Conservation (phyloP, 441 rosid genomes). For the Bruguiera hainesii region DNA sequence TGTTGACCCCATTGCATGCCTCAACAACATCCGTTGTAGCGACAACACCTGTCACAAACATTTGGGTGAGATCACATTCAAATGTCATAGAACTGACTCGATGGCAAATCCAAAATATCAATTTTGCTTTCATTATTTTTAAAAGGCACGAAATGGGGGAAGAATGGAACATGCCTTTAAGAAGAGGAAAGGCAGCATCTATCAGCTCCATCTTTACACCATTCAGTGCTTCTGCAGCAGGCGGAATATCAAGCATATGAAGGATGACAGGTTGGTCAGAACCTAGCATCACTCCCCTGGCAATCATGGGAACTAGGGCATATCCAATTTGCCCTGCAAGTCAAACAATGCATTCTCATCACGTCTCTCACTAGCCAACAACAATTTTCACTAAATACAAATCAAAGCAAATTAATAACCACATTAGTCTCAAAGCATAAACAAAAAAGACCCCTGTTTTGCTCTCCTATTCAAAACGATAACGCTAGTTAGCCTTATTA, state of each 20-base stretch:
- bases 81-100: constrained; percentile 1
- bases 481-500: not conserved
- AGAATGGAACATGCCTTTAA: constrained; percentile 48
- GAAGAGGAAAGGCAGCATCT: constrained; percentile 96
- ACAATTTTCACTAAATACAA: not conserved
- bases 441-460: not conserved
- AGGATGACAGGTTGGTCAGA: constrained; percentile 94
- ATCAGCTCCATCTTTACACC: constrained; percentile 95
- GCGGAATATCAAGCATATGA: constrained; percentile 95
- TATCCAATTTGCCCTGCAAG: constrained; percentile 91
- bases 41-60: constrained; percentile 60
- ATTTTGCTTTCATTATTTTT: no score
- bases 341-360: constrained; percentile 4
- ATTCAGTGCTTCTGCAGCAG: constrained; percentile 88
- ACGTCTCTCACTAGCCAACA: not conserved
- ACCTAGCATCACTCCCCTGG: constrained; percentile 93
- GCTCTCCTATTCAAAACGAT: not conserved
- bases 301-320: constrained; percentile 96
- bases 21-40: constrained; percentile 92
- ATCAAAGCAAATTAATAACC: not conserved
- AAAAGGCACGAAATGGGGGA: no score
- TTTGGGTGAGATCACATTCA: not conserved
- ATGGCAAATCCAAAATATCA: not conserved
- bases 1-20: constrained; percentile 88
- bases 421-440: not conserved